Conservation (phyloP, 768 basidiomycete species). For the Royoungia palumana region DNA sequence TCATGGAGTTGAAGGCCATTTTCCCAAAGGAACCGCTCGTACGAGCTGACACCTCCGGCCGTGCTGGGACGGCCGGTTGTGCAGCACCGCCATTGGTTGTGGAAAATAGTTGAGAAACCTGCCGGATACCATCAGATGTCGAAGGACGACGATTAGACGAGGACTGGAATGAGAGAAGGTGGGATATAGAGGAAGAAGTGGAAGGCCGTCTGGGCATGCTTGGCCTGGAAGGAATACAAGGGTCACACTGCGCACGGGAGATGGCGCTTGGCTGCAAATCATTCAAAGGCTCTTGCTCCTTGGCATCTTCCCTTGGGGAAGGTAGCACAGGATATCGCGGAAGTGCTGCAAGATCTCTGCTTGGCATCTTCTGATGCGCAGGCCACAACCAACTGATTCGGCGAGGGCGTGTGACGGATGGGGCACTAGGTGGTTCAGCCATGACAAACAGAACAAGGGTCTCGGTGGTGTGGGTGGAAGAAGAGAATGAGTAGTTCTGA, state of each 20-base stretch:
- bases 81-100: constrained; percentile 7
- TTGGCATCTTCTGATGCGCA: constrained; percentile 21
- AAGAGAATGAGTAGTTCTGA: constrained; percentile 6
- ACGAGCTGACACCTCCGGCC: constrained; percentile 37
- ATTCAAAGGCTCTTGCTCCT: neutral
- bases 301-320: constrained; percentile 14
- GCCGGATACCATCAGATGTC: constrained; percentile 15
- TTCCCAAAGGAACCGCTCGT: constrained; percentile 54
- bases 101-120: constrained; percentile 14
- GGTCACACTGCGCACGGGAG: constrained; percentile 1
- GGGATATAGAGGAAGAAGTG: constrained; percentile 22
- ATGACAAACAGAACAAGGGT: constrained; percentile 13
- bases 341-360: constrained; percentile 13
- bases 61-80: constrained; percentile 12
- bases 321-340: constrained; percentile 17
- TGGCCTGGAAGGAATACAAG: constrained; percentile 15
- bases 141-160: constrained; percentile 6
- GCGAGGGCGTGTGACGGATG: constrained; percentile 12
- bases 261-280: neutral
- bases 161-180: constrained; percentile 24
- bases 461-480: neutral
- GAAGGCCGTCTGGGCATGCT: constrained; percentile 23
- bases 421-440: constrained; percentile 17
- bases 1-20: constrained; percentile 65
- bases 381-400: constrained; percentile 30